Conservation (phyloP, 1,284 basidiomycete genomes). For the Termitomyces sp. region DNA sequence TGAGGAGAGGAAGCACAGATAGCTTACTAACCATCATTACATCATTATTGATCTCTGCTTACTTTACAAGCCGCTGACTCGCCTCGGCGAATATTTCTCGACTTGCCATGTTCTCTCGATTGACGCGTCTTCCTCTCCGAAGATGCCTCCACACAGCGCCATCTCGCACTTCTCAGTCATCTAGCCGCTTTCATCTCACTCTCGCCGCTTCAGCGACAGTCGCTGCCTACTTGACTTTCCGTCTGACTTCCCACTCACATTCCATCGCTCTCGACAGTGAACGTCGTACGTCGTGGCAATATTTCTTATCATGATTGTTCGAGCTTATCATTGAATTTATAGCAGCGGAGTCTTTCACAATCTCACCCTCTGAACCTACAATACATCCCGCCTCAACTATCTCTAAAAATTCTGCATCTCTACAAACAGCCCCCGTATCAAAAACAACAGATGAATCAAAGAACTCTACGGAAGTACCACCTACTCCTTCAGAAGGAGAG, state of each 20-base stretch:
- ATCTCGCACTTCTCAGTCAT: slow-evolving; percentile 21
- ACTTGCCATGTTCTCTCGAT: slow-evolving; percentile 34
- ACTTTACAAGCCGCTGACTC: slow-evolving; percentile 8
- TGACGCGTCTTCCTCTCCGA: slow-evolving; percentile 39
- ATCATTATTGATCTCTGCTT: slow-evolving; percentile 11
- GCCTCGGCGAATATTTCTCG: slow-evolving; percentile 8
- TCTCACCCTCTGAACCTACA: not conserved
- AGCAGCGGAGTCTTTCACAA: not conserved
- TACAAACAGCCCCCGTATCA: not conserved
- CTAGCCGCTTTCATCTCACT: slow-evolving; percentile 30
- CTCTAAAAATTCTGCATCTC: not conserved
- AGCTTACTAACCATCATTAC: slow-evolving; percentile 1
- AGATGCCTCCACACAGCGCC: slow-evolving; percentile 43
- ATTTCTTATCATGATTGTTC: not conserved
- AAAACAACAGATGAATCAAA: slow-evolving; percentile 7
- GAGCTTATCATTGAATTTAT: not conserved
- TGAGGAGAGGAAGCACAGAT: too few species aligned
- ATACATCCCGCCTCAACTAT: not conserved
- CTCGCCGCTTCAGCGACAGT: slow-evolving; percentile 43
- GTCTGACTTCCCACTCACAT: slow-evolving; percentile 30
- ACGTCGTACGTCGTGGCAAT: slow-evolving; percentile 20
- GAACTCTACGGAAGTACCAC: slow-evolving; percentile 12
- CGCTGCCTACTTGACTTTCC: slow-evolving; percentile 42
- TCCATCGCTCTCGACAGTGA: slow-evolving; percentile 42
- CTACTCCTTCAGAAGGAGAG: slow-evolving; percentile 14